Base-by-base conservation (phyloP, 768 basidiomycete species). In the Mycena rosella region DNA sequence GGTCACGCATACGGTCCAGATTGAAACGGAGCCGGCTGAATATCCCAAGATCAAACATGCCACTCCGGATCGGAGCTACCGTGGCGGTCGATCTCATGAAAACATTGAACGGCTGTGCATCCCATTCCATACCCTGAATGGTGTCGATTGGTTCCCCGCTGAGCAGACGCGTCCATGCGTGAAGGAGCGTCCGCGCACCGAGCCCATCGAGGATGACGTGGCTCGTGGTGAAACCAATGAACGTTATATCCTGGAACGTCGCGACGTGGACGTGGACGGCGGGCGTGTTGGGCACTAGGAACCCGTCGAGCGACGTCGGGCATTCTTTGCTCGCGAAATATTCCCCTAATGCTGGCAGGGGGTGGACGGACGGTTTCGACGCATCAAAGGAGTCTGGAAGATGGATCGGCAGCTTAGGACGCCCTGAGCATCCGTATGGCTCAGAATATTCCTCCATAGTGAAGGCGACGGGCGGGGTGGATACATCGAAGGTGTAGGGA, bases 181-280 rank as follows among this genome's bases (percentile, higher is more conserved):
- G 20, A 18, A 67, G 47, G 3, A 67, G 15, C 34, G 66, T 61
- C 17, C 10, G 15, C 34, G 47, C 32, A 1, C 66, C 66, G 22
- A 62, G 14, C 5, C 36, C 60, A 51, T 68, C 67, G 32, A 63
- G 52, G 0, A 18, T 13, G 11, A 63, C 18, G 20, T 68, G 67
- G 24, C 60, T 30, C 3, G 48, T 20, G 3, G 60, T 68, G 1
- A 68, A 11, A 2, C 60, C 67, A 10, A 68, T 45, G 55, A 57
- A 68, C 15, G 67, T 68, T 24, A 68, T 36, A 20, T 68, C 67
- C 54, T 68, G 38, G 26, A 68, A 68, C 1, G 38, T 29, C 29
- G 67, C 45, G 42, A 63, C 54, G 27, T 68, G 67, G n/a, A 68
- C 60, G 18, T 68, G 60, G 1, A 63, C 5, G 8, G 53, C 22